phyloP scores from a whole-genome alignment of 352 stramenopile species.

The Phytophthora crassamura region DNA sequence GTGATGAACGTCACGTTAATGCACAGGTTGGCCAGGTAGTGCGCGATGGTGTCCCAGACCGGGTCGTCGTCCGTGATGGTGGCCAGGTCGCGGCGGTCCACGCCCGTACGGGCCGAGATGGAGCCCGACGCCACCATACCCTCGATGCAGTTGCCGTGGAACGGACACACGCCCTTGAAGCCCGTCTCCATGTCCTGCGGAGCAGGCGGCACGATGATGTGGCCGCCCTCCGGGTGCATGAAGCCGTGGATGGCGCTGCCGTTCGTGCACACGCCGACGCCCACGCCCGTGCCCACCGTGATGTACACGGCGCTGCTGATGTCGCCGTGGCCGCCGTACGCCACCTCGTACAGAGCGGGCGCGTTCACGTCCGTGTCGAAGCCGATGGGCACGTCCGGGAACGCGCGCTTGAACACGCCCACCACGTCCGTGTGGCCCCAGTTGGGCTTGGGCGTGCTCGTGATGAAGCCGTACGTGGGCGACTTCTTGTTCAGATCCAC shows the following conservation, averaged over 20 bases:
- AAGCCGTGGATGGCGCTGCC: slow-evolving; percentile 92
- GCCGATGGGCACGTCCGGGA: slow-evolving; percentile 75
- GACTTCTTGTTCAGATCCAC: slow-evolving; percentile 88
- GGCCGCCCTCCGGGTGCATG: slow-evolving; percentile 95
- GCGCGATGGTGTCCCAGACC: slow-evolving; percentile 94
- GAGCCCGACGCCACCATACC: slow-evolving; percentile 91
- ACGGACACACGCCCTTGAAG: slow-evolving; percentile 88
- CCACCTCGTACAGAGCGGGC: slow-evolving; percentile 94
- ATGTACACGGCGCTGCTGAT: slow-evolving; percentile 93
- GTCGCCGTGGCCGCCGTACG: slow-evolving; percentile 76
- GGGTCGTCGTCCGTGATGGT: slow-evolving; percentile 86
- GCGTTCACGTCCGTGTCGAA: slow-evolving; percentile 99
- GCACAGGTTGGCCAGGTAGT: slow-evolving; percentile 96
- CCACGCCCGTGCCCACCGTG: slow-evolving; percentile 96
- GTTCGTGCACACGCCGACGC: slow-evolving; percentile 95
- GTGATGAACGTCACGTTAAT: slow-evolving; percentile 93
- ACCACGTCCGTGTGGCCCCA: slow-evolving; percentile 91
- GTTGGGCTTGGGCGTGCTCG: slow-evolving; percentile 94
- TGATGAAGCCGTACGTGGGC: slow-evolving; percentile 94
- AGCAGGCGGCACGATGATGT: slow-evolving; percentile 76
- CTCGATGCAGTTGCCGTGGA: slow-evolving; percentile 93
- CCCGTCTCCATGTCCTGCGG: slow-evolving; percentile 80
- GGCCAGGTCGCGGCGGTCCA: slow-evolving; percentile 73
- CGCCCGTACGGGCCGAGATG: slow-evolving; percentile 88
- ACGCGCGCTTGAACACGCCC: slow-evolving; percentile 75